phyloP scores from a whole-genome alignment of 129 eudicot species.

The Flaveria linearis region DNA sequence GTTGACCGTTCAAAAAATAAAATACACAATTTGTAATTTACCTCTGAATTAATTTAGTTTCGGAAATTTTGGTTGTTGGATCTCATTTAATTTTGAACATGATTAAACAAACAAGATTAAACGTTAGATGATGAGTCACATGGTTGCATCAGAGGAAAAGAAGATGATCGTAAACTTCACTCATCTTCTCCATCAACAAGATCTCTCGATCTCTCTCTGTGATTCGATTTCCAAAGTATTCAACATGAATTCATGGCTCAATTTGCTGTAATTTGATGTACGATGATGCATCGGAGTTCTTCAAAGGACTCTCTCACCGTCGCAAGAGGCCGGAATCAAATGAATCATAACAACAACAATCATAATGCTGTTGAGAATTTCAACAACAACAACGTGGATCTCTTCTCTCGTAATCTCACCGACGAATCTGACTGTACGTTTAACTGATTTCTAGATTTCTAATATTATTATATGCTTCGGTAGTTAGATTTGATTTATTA shows the following conservation, averaged over 20 bases:
- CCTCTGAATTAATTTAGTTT: no score
- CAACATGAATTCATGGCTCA: not conserved
- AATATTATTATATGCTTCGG: not conserved
- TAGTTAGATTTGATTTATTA: conserved; percentile 6
- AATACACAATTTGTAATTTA: no score
- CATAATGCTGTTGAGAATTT: conserved; percentile 23
- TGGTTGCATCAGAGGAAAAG: conserved; percentile 19
- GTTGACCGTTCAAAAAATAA: no score
- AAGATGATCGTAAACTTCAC: not conserved
- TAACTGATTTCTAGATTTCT: not conserved
- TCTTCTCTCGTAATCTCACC: conserved; percentile 70
- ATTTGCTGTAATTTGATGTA: not conserved
- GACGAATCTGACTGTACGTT: conserved; percentile 63
- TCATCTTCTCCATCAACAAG: conserved; percentile 24
- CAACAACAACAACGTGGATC: conserved; percentile 54
- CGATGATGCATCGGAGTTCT: conserved; percentile 52
- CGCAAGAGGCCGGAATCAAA: conserved; percentile 31
- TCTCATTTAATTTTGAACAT: not conserved
- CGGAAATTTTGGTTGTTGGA: not conserved
- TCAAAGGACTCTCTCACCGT: conserved; percentile 43
- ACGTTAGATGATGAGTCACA: conserved; percentile 12
- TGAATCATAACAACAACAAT: conserved; percentile 25
- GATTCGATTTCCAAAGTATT: not conserved
- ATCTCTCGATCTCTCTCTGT: conserved; percentile 27
- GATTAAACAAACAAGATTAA: no score